Percentiles rank a stretch among this genome's conserved stretches.
Evolutionary conservation across 208 protist species (phyloP).

Genomic region (Tritrichomonas foetus): DNA sequence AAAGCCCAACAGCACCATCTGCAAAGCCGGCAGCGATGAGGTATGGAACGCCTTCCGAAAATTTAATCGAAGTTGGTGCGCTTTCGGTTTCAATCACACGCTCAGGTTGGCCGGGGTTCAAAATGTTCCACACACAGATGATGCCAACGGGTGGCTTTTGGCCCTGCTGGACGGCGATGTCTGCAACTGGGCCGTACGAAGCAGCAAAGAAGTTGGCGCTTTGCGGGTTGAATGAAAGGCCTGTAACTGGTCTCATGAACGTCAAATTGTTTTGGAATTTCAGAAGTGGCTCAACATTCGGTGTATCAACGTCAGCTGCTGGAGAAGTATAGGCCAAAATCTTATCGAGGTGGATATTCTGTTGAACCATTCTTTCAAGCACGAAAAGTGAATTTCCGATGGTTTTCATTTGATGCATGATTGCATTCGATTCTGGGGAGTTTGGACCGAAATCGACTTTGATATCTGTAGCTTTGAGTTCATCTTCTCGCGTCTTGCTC

Average conservation of each 20-base stretch:
- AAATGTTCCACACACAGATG: slow-evolving; percentile 30
- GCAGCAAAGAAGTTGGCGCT: slow-evolving; percentile 17
- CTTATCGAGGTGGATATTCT: slow-evolving; percentile 29
- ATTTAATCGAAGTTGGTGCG: neutral
- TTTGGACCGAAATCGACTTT: slow-evolving; percentile 3
- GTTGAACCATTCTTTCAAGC: slow-evolving; percentile 38
- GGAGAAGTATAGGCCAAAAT: neutral
- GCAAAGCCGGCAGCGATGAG: slow-evolving; percentile 16
- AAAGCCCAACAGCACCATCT: neutral
- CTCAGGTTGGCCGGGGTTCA: slow-evolving; percentile 12
- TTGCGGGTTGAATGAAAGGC: neutral
- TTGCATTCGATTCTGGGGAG: neutral
- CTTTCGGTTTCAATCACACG: slow-evolving; percentile 5
- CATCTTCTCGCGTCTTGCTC: neutral
- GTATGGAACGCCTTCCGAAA: slow-evolving; percentile 17
- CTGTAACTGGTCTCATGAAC: neutral
- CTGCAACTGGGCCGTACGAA: neutral
- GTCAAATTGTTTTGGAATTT: neutral
- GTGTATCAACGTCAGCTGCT: neutral
- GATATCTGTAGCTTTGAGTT: neutral
- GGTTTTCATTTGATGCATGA: neutral
- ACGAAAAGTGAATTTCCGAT: neutral
- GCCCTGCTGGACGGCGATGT: neutral
- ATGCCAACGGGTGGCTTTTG: neutral
- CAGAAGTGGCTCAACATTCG: neutral